A percentile compares a stretch with the other conserved stretches of the same genome.
phyloP scores from a whole-genome alignment of 768 basidiomycete species.

The Termitomyces sp. region DNA sequence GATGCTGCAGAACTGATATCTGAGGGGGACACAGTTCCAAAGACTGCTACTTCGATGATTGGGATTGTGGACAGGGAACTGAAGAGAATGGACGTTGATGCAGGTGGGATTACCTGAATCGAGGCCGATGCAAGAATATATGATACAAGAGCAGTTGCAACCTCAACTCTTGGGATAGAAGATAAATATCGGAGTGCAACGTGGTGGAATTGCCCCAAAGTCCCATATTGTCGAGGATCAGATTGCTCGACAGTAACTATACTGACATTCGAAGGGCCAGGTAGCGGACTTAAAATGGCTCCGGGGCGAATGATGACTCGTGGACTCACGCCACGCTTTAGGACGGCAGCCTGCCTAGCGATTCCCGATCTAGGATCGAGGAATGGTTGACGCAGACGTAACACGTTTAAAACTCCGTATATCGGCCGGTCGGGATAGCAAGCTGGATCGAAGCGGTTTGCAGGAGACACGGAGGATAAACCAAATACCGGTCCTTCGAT shows the following conservation, averaged over 20 bases:
- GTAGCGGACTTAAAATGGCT: slow-evolving; percentile 42
- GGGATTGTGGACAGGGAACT: slow-evolving; percentile 42
- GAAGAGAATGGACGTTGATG: slow-evolving; percentile 31
- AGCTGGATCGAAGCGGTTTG: slow-evolving; percentile 35
- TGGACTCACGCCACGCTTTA: slow-evolving; percentile 37
- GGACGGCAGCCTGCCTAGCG: slow-evolving; percentile 44
- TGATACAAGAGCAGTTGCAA: slow-evolving; percentile 42
- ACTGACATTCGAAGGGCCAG: slow-evolving; percentile 26
- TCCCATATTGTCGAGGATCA: slow-evolving; percentile 53
- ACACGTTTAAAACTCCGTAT: slow-evolving; percentile 57
- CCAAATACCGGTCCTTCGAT: slow-evolving; percentile 51
- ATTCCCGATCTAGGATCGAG: slow-evolving; percentile 34
- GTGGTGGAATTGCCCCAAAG: slow-evolving; percentile 47
- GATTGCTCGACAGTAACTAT: slow-evolving; percentile 24
- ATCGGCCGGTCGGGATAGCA: slow-evolving; percentile 56
- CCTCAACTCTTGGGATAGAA: slow-evolving; percentile 39
- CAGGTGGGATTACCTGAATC: slow-evolving; percentile 33
- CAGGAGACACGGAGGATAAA: slow-evolving; percentile 26
- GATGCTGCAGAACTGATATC: slow-evolving; percentile 46
- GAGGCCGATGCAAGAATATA: slow-evolving; percentile 36
- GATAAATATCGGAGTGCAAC: slow-evolving; percentile 52
- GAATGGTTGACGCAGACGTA: slow-evolving; percentile 57
- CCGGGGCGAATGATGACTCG: slow-evolving; percentile 51
- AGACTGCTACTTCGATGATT: slow-evolving; percentile 56
- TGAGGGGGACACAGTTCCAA: slow-evolving; percentile 44